phyloP scores from a whole-genome alignment of 2,329 filamentous ascomycete species.

The Herpotrichia juniperi region DNA sequence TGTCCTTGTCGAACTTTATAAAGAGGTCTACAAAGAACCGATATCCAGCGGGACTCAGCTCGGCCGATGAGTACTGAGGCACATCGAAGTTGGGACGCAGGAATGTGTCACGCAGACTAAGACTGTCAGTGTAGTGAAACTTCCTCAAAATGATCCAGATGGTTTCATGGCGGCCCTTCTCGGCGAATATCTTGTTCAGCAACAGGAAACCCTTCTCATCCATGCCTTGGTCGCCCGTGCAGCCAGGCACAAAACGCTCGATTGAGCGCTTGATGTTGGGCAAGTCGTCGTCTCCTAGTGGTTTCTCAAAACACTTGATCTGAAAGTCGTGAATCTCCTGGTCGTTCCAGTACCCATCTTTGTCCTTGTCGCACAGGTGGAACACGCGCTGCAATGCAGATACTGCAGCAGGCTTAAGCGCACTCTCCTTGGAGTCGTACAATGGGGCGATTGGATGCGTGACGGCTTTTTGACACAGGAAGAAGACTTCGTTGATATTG shows the following conservation, averaged over 20 bases:
- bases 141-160: conserved; percentile 97
- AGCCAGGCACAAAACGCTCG: conserved; percentile 68
- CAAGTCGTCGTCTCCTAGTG: conserved; percentile 79
- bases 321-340: conserved; percentile 92
- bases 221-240: conserved; percentile 69
- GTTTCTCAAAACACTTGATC: conserved; percentile 87
- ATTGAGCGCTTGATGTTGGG: conserved; percentile 91
- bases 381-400: conserved; percentile 89
- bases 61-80: conserved; percentile 87
- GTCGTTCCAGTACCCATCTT: conserved; percentile 90
- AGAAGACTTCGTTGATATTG: conserved; percentile 95
- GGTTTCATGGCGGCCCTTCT: conserved; percentile 96
- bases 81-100: conserved; percentile 94
- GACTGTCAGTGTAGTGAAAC: conserved; percentile 94
- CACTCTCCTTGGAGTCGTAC: conserved; percentile 89
- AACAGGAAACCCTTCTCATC: conserved; percentile 84
- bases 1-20: conserved; percentile 93
- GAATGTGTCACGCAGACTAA: conserved; percentile 89
- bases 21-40: conserved; percentile 98
- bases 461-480: conserved; percentile 96
- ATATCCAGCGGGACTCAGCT: conserved; percentile 92
- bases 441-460: conserved; percentile 95
- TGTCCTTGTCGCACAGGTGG: conserved; percentile 94
- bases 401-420: conserved; percentile 87
- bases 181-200: conserved; percentile 93